These are phyloP conservation scores for Neofusicoccum umdonicola DNA, from an alignment of 2,329 filamentous ascomycete genomes.

Conservation along the genomic window DNA sequence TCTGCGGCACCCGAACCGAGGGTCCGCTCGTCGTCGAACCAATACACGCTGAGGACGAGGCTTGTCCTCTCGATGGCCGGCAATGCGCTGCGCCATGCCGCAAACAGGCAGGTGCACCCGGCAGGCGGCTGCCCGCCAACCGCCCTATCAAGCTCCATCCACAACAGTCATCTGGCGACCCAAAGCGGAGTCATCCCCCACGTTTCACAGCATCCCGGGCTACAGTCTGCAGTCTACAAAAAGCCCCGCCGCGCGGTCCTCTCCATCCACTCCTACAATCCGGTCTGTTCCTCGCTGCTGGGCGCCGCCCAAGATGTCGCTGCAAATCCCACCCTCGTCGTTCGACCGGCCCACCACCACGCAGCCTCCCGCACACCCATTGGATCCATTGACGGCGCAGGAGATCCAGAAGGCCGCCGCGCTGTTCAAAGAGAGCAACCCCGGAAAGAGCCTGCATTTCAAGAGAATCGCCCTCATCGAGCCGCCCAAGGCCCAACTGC, in stretches of 20 bases:
- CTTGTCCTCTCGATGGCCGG: not conserved
- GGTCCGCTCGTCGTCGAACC: not conserved
- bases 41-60: not conserved
- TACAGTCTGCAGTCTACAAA: no score
- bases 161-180: not conserved
- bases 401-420: not conserved
- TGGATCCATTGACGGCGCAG: not conserved
- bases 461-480: constrained; percentile 48
- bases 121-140: not conserved
- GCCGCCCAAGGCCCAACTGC: constrained; percentile 49
- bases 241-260: no score
- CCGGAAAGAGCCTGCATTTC: not conserved
- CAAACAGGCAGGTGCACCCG: not conserved
- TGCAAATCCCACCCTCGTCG: not conserved
- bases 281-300: not conserved
- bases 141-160: not conserved
- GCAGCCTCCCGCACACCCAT: not conserved
- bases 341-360: not conserved
- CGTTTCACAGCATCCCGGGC: not conserved
- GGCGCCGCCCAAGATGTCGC: not conserved
- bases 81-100: not conserved
- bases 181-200: not conserved
- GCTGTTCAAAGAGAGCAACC: not conserved
- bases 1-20: not conserved
- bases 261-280: not conserved